phyloP scores from a whole-genome alignment of 2,329 filamentous ascomycete species.

The Thermoascus crustaceus region DNA sequence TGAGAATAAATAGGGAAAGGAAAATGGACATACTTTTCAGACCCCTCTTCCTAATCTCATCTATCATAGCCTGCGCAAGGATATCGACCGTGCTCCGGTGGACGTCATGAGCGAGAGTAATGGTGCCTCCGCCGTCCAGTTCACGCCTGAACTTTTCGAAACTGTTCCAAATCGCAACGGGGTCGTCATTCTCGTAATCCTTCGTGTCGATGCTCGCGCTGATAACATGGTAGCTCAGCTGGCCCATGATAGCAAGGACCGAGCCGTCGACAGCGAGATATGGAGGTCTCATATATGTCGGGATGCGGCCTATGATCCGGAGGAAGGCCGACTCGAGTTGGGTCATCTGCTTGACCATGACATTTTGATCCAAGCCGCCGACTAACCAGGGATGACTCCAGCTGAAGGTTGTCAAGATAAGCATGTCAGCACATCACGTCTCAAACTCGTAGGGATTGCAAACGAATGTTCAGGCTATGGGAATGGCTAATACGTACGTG shows the following conservation, averaged over 20 bases:
- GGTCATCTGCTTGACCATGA: slow-evolving; percentile 33
- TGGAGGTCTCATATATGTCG: slow-evolving; percentile 43
- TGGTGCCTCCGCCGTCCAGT: slow-evolving; percentile 24
- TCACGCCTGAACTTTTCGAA: slow-evolving; percentile 24
- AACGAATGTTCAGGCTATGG: neutral
- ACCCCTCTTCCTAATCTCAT: slow-evolving; percentile 33
- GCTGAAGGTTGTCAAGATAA: slow-evolving; percentile 11
- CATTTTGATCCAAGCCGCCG: slow-evolving; percentile 20
- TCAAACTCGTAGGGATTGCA: neutral
- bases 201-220: slow-evolving; percentile 35
- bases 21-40: slow-evolving; percentile 20
- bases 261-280: slow-evolving; percentile 29
- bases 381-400: slow-evolving; percentile 37
- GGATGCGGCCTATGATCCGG: slow-evolving; percentile 36
- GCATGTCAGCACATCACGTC: neutral
- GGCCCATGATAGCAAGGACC: slow-evolving; percentile 28
- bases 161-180: slow-evolving; percentile 20
- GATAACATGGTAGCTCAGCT: slow-evolving; percentile 41
- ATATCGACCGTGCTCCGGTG: slow-evolving; percentile 28
- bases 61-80: slow-evolving; percentile 26
- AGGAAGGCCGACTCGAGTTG: slow-evolving; percentile 32
- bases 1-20: slow-evolving; percentile 1
- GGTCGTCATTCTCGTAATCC: slow-evolving; percentile 32
- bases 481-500: slow-evolving; percentile 25
- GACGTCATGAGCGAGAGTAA: slow-evolving; percentile 31